Conservation (phyloP, 345 rosid species). For the Syzygium aromaticum region DNA sequence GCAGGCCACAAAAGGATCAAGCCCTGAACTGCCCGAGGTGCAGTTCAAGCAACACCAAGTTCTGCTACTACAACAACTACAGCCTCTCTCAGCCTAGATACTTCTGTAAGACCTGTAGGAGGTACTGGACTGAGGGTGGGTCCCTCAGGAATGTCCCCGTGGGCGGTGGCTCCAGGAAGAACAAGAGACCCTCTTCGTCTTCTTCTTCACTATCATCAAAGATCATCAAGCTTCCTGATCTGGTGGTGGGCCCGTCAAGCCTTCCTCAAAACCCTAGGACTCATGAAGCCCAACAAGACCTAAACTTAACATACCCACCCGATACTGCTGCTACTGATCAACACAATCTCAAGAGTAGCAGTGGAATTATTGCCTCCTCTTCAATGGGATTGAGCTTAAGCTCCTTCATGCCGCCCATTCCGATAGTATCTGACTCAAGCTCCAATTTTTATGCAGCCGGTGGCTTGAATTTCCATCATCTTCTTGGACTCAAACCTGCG, state of each 20-base stretch:
- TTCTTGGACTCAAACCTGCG: constrained; percentile 56
- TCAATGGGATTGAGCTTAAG: background rate
- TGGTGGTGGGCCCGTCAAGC: constrained; percentile 1
- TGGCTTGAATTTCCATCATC: constrained; percentile 38
- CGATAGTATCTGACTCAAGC: background rate
- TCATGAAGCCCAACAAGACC: constrained; percentile 62
- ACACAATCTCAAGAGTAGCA: constrained; percentile 27
- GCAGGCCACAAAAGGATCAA: constrained; percentile 71
- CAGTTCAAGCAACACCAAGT: constrained; percentile 88
- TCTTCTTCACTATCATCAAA: constrained; percentile 36
- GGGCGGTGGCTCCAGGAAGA: constrained; percentile 97
- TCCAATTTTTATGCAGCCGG: constrained; percentile 25
- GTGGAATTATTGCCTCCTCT: background rate
- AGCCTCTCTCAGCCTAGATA: constrained; percentile 98
- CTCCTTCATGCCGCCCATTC: background rate
- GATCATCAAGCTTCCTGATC: constrained; percentile 44
- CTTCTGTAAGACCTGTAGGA: constrained; percentile 92
- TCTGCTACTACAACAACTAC: constrained; percentile 98
- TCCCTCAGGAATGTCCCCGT: constrained; percentile 93
- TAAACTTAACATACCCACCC: constrained; percentile 52
- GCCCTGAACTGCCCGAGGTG: constrained; percentile 94
- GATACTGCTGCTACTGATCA: background rate
- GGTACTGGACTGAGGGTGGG: constrained; percentile 99
- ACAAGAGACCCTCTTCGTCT: constrained; percentile 56
- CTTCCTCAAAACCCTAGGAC: constrained; percentile 14